Conservation (phyloP, 1,139 yeast genomes). For the Debaryomyces coudertii region DNA sequence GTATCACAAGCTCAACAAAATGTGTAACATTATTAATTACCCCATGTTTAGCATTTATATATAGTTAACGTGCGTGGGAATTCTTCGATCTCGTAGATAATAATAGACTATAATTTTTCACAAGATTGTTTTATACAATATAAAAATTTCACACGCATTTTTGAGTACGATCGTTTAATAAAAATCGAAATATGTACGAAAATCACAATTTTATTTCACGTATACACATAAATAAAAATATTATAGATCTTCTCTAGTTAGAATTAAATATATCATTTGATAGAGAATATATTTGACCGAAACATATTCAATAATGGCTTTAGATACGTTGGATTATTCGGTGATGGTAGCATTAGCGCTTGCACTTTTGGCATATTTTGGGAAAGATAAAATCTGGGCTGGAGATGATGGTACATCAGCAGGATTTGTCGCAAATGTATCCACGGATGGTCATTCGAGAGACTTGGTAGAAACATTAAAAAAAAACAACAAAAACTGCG, state of each 20-base stretch:
- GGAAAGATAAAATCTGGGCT: slow-evolving; percentile 60
- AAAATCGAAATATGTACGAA: neutral
- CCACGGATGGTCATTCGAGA: slow-evolving; percentile 48
- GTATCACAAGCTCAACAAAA: neutral
- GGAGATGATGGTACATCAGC: slow-evolving; percentile 36
- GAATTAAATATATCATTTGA: neutral
- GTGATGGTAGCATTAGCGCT: slow-evolving; percentile 67
- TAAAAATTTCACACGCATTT: slow-evolving; percentile 1
- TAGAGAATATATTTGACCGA: slow-evolving; percentile 1
- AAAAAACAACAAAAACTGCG: slow-evolving; percentile 69
- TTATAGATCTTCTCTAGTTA: neutral
- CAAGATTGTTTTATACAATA: neutral
- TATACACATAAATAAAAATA: neutral
- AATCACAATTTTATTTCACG: neutral
- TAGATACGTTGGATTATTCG: slow-evolving; percentile 71
- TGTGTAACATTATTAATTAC: neutral
- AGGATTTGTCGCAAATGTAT: slow-evolving; percentile 44
- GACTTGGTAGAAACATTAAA: slow-evolving; percentile 67
- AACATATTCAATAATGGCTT: slow-evolving; percentile 33
- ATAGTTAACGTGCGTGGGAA: neutral
- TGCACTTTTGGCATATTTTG: slow-evolving; percentile 67
- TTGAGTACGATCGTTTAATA: slow-evolving; percentile 3
- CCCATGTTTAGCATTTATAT: neutral
- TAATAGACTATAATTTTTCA: neutral
- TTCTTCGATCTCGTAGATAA: too few relatives aligned